Evolutionary conservation across 1,284 basidiomycete genomes (phyloP), one percentile per base, ranked within the genome.

Genomic region (Puccinia triticina): DNA sequence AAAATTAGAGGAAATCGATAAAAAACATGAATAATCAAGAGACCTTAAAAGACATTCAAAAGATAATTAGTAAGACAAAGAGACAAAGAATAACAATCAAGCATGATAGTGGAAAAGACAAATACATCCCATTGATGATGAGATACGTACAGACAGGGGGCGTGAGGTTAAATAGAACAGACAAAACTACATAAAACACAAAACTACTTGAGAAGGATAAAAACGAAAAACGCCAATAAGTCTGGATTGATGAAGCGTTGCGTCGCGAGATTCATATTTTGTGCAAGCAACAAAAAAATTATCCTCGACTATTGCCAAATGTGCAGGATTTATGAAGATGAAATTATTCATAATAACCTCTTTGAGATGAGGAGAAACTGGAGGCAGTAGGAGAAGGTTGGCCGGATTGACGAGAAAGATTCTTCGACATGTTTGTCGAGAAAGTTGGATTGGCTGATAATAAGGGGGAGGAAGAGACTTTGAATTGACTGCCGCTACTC

Each of bases 341-440:
- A 69, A 43, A 10, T 75, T 34, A 75, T 61, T 75, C 73, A 75
- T 75, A 75, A 61, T 75, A 75, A 32, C 73, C 73, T 46, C 73
- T 59, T 74, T 74, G 72, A 55, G 72, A 74, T 43, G 53, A 55
- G 16, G 72, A 74, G 37, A 74, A 74, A 29, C 40, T 57, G 26
- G 73, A 75, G 23, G 73, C 73, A 46, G 73, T 61, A 29, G 73
- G 73, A 37, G 73, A 75, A 18, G 40, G 21, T 75, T 57, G 55
- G n/a, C 73, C 55, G 16, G 73, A 75, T 46, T 75, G 73, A n/a
- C 55, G 53, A 75, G 73, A 75, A 75, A 61, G 55, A 61, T 46
- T 75, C 18, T 23, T 75, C 14, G 71, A 26, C 48, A 73, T 73
- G 26, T 29, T 50, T 11, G 66, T 48, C n/a, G 43, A 69, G 43